phyloP scores from a whole-genome alignment of 2,329 filamentous ascomycete species.

The Hypoxylon sp. region DNA sequence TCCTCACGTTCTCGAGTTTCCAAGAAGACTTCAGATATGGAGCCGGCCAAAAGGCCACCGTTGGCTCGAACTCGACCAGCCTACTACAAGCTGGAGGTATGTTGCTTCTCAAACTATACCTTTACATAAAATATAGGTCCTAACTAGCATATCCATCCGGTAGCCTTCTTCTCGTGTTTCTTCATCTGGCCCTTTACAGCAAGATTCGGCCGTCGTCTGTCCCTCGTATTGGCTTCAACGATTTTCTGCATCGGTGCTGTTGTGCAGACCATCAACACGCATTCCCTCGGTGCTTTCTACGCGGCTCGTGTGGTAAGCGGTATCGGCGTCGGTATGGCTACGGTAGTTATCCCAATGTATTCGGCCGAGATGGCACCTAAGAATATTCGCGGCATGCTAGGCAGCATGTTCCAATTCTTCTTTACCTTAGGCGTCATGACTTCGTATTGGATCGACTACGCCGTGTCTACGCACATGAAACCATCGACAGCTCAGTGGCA shows the following conservation, averaged over 20 bases:
- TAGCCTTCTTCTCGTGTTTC: slow-evolving; percentile 61
- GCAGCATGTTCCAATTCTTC: slow-evolving; percentile 62
- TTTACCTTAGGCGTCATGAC: slow-evolving; percentile 61
- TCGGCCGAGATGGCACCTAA: slow-evolving; percentile 64
- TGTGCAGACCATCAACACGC: slow-evolving; percentile 58
- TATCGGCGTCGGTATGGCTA: slow-evolving; percentile 56
- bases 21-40: slow-evolving; percentile 57
- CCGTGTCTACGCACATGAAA: slow-evolving; percentile 58
- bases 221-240: slow-evolving; percentile 58
- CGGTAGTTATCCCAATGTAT: slow-evolving; percentile 62
- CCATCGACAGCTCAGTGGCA: slow-evolving; percentile 64
- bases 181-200: slow-evolving; percentile 62
- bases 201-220: slow-evolving; percentile 58
- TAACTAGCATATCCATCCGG: neutral
- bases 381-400: slow-evolving; percentile 57
- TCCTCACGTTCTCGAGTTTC: slow-evolving; percentile 58
- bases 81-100: slow-evolving; percentile 60
- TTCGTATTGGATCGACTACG: slow-evolving; percentile 64
- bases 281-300: slow-evolving; percentile 57
- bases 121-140: neutral
- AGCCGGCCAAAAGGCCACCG: slow-evolving; percentile 50
- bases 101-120: neutral
- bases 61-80: slow-evolving; percentile 60
- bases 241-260: slow-evolving; percentile 63
- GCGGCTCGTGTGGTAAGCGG: slow-evolving; percentile 56